phyloP scores from a whole-genome alignment of 768 basidiomycete species.

The Phanerochaete sordida region DNA sequence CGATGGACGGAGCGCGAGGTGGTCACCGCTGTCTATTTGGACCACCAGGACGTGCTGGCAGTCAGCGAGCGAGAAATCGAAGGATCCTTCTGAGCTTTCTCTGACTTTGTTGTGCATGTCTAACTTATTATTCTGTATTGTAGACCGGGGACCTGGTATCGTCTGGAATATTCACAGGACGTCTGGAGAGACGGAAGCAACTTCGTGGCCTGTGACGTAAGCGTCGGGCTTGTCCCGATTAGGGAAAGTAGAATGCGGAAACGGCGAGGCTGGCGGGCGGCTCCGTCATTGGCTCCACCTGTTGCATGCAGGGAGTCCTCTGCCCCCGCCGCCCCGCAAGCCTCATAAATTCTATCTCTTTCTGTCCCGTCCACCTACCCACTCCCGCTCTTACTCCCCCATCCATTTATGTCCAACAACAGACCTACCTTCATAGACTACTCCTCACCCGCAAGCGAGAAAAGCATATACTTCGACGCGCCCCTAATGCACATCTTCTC shows the following conservation, averaged over 20 bases:
- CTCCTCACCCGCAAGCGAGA: slow-evolving; percentile 29
- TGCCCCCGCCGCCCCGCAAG: background rate
- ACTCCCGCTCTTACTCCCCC: background rate
- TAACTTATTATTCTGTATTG: slow-evolving; percentile 7
- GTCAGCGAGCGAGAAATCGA: slow-evolving; percentile 30
- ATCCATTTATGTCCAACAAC: background rate
- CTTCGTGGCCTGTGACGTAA: slow-evolving; percentile 1
- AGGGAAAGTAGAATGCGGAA: slow-evolving; percentile 2
- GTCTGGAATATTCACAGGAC: too few relatives aligned
- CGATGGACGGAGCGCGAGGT: slow-evolving; percentile 62
- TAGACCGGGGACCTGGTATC: background rate
- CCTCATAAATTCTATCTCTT: background rate
- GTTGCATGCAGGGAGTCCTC: too few relatives aligned
- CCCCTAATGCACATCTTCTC: slow-evolving; percentile 30
- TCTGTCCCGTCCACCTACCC: background rate
- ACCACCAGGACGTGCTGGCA: slow-evolving; percentile 48
- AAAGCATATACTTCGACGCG: slow-evolving; percentile 44
- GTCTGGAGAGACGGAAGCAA: too few relatives aligned
- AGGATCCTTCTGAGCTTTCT: slow-evolving; percentile 17
- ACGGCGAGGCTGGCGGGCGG: background rate
- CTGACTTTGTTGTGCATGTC: background rate
- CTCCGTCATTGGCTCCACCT: background rate
- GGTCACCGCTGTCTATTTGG: slow-evolving; percentile 61
- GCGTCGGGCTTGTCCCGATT: background rate
- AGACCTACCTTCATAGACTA: slow-evolving; percentile 15